Conservation (phyloP, 345 rosid species). For the Populus deltoides region DNA sequence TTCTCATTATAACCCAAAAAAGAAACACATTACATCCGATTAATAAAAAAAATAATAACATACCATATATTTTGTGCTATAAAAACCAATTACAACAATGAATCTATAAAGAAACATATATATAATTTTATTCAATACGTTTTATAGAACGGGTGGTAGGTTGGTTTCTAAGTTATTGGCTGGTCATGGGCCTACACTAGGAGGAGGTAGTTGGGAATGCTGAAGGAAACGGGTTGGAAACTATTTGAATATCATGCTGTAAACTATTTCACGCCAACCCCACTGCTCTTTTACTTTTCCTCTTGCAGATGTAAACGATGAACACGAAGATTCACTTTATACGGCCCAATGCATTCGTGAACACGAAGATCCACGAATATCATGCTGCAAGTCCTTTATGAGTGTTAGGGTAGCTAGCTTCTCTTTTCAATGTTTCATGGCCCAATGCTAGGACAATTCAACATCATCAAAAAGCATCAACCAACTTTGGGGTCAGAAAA, state of each 20-base stretch:
- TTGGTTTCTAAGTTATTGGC: background rate
- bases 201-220: conserved; percentile 22
- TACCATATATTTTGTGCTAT: no score
- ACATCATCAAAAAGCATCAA: background rate
- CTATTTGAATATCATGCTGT: background rate
- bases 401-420: no score
- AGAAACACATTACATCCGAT: no score
- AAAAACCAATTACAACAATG: no score
- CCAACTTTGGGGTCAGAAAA: background rate
- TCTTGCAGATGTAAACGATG: background rate
- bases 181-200: background rate
- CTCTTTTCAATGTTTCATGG: background rate
- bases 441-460: background rate
- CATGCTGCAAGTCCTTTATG: background rate
- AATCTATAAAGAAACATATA: background rate
- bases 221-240: background rate
- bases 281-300: background rate
- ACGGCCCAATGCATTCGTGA: background rate
- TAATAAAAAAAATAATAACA: no score
- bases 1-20: no score
- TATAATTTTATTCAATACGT: background rate
- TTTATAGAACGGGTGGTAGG: background rate
- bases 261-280: conserved; percentile 6
- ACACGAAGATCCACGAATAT: background rate
- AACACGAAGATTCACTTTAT: background rate